Evolutionary conservation across 2,329 filamentous ascomycete species (phyloP).

Genomic region (Colletotrichum horii): DNA sequence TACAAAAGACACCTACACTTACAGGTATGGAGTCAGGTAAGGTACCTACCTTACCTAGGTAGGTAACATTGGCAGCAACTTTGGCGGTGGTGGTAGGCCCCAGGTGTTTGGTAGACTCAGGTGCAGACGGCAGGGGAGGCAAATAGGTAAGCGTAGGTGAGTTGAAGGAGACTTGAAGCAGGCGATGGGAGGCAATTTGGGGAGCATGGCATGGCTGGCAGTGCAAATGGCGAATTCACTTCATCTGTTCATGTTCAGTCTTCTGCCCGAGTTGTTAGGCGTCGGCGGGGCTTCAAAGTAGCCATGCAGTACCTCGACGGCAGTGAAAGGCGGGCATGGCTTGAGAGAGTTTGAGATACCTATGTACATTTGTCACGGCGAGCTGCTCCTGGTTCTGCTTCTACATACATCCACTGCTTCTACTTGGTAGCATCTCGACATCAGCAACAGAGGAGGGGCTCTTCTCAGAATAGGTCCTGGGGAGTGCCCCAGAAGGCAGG

Average conservation of each 20-base stretch:
- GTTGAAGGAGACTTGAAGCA: not conserved
- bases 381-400: not conserved
- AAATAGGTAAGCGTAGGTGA: not conserved
- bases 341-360: not conserved
- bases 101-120: not conserved
- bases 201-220: not conserved
- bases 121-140: not conserved
- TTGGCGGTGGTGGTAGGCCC: not conserved
- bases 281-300: slow-evolving; percentile 6
- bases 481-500: not conserved
- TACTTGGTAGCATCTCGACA: not conserved
- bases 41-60: not conserved
- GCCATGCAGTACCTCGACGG: not conserved
- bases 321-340: not conserved
- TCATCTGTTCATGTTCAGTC: not conserved
- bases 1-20: not conserved
- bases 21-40: not conserved
- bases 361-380: not conserved
- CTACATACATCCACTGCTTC: not conserved
- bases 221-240: slow-evolving; percentile 8
- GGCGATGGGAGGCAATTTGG: not conserved
- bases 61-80: not conserved
- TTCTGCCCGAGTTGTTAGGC: not conserved
- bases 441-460: not conserved
- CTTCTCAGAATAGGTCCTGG: not conserved